These are phyloP conservation scores for Beauveria caledonica DNA, from an alignment of 2,329 filamentous ascomycete genomes.

Conservation along the genomic window DNA sequence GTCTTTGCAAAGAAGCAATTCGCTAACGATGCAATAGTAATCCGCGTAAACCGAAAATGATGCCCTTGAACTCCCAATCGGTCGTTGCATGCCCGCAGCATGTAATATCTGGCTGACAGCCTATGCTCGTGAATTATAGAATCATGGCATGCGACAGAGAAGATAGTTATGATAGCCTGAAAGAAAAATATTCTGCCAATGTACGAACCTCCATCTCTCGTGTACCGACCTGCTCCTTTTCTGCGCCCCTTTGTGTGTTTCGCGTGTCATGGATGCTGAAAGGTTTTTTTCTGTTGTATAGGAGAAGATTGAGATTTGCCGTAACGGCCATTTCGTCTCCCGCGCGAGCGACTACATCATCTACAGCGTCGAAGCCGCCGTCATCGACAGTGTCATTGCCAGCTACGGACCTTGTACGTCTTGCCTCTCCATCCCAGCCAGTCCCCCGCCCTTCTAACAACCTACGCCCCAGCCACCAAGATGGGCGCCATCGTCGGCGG, in stretches of 20 bases:
- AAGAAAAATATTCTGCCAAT: constrained; percentile 74
- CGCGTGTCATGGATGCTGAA: constrained; percentile 37
- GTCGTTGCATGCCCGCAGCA: background rate
- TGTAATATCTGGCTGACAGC: constrained; percentile 3
- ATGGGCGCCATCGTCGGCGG: constrained; percentile 91
- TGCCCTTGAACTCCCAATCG: constrained; percentile 12
- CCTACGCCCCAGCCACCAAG: constrained; percentile 64
- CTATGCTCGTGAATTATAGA: constrained; percentile 39
- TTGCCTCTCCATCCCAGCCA: background rate
- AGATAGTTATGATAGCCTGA: constrained; percentile 75
- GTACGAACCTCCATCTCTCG: constrained; percentile 48
- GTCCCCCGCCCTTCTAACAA: constrained; percentile 12
- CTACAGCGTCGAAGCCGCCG: constrained; percentile 93
- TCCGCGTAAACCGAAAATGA: constrained; percentile 8
- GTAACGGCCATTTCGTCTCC: constrained; percentile 92
- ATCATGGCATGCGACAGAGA: constrained; percentile 91
- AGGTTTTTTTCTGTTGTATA: constrained; percentile 36
- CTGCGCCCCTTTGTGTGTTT: constrained; percentile 16
- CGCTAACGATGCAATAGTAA: constrained; percentile 5
- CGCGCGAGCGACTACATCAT: constrained; percentile 97
- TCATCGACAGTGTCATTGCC: constrained; percentile 79
- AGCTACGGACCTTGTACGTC: constrained; percentile 83
- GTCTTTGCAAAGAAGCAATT: background rate
- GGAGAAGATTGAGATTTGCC: constrained; percentile 80
- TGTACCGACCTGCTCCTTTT: constrained; percentile 5